Evolutionary conservation across 805 yeast species (phyloP).

Genomic region (Barnettozyma botsteinii): DNA sequence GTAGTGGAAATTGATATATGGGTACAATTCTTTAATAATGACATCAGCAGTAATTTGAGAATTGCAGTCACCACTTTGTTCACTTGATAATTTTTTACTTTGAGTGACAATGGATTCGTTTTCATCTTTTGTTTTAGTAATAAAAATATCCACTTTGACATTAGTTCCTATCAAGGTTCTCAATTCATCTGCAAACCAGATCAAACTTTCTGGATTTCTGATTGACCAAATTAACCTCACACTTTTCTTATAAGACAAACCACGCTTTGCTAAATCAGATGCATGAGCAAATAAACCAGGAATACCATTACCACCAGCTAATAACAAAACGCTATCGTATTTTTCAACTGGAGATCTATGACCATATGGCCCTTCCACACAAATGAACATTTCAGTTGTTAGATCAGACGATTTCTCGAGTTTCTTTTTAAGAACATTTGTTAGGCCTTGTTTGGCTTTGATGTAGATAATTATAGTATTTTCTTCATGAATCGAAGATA

Average conservation of each 20-base stretch:
- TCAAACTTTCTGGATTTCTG: conserved; percentile 43
- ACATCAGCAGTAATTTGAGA: not conserved
- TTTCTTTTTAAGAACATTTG: conserved; percentile 33
- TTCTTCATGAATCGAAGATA: conserved; percentile 32
- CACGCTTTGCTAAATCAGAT: conserved; percentile 18
- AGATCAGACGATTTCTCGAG: conserved; percentile 28
- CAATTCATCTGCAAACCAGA: conserved; percentile 44
- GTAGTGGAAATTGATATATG: conserved; percentile 29
- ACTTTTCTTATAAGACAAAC: conserved; percentile 22
- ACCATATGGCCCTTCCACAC: conserved; percentile 60
- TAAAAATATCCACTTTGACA: conserved; percentile 31
- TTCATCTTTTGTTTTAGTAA: too few relatives aligned
- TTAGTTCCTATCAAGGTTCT: conserved; percentile 21
- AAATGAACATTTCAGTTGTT: conserved; percentile 26
- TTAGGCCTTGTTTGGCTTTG: conserved; percentile 49
- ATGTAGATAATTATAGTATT: conserved; percentile 33
- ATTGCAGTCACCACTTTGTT: not conserved
- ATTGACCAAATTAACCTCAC: conserved; percentile 58
- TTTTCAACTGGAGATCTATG: conserved; percentile 31
- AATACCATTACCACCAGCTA: conserved; percentile 49
- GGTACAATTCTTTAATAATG: not conserved
- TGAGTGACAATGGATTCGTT: not conserved
- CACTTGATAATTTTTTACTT: conserved; percentile 3
- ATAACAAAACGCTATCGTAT: conserved; percentile 32
- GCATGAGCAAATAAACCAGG: conserved; percentile 43